Evolutionary conservation across 148 eudicot genomes (phyloP).

Genomic region (Talinum fruticosum): DNA sequence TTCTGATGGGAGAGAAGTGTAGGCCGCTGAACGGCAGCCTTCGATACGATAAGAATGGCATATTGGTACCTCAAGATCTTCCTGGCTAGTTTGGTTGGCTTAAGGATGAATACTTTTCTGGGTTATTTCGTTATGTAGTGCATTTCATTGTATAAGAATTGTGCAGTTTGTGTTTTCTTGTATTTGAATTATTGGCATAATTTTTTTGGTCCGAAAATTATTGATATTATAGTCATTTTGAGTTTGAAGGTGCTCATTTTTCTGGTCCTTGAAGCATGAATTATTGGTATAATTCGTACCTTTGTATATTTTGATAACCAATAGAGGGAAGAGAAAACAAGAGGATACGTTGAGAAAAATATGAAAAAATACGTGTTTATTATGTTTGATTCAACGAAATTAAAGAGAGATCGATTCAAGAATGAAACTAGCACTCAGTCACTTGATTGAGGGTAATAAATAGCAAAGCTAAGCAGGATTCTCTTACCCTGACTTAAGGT

Average conservation of each 20-base stretch:
- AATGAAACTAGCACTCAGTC: not conserved
- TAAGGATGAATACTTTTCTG: not conserved
- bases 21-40: conserved; percentile 50
- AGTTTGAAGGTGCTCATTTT: not conserved
- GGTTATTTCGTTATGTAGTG: not conserved
- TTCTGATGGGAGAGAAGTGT: conserved; percentile 68
- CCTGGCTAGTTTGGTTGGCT: not conserved
- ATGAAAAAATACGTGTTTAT: not conserved
- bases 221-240: not conserved
- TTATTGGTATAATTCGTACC: too few relatives aligned
- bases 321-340: not conserved
- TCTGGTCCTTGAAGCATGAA: not conserved
- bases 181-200: too few relatives aligned
- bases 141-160: not conserved
- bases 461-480: too few relatives aligned
- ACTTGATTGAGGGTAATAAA: too few relatives aligned
- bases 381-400: not conserved
- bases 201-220: too few relatives aligned
- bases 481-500: too few relatives aligned
- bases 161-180: not conserved
- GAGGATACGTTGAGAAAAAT: not conserved
- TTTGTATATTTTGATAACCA: not conserved
- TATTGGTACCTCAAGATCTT: conserved; percentile 51
- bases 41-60: conserved; percentile 50
- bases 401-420: not conserved